phyloP scores from a whole-genome alignment of 2,329 filamentous ascomycete genomes.

The Diaporthe helianthi region DNA sequence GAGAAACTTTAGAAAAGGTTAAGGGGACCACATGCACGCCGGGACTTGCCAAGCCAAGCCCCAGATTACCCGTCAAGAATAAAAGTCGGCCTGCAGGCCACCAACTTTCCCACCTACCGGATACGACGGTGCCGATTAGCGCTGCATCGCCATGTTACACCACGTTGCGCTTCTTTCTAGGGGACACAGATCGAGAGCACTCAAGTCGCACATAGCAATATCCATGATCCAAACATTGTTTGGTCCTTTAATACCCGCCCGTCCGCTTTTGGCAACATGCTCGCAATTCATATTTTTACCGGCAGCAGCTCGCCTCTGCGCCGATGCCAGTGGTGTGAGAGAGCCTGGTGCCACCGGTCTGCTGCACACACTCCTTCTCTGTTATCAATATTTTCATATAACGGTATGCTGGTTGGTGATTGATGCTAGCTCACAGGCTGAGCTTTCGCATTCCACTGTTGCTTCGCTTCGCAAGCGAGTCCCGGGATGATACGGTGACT shows the following conservation, averaged over 20 bases:
- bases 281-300: constrained; percentile 17
- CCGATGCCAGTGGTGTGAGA: not conserved
- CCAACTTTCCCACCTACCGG: constrained; percentile 24
- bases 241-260: constrained; percentile 15
- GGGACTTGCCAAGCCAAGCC: not conserved
- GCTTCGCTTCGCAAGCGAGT: not conserved
- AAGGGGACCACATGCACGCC: not conserved
- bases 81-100: not conserved
- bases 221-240: constrained; percentile 6
- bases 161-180: not conserved
- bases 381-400: not conserved
- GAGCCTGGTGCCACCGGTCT: not conserved
- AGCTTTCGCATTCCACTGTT: not conserved
- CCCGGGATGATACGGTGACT: not conserved
- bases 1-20: too few relatives aligned
- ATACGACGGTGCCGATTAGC: not conserved
- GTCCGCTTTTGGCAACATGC: constrained; percentile 7
- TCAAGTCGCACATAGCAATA: constrained; percentile 7
- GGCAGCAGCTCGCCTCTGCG: not conserved
- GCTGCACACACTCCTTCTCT: not conserved
- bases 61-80: constrained; percentile 14
- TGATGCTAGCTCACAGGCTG: not conserved
- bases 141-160: constrained; percentile 18
- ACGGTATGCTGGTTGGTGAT: not conserved
- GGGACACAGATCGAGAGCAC: not conserved